Evolutionary conservation across 2,329 filamentous ascomycete species (phyloP), one percentile per base, ranked within the genome.

Genomic region (Raffaelea ambrosiae): DNA sequence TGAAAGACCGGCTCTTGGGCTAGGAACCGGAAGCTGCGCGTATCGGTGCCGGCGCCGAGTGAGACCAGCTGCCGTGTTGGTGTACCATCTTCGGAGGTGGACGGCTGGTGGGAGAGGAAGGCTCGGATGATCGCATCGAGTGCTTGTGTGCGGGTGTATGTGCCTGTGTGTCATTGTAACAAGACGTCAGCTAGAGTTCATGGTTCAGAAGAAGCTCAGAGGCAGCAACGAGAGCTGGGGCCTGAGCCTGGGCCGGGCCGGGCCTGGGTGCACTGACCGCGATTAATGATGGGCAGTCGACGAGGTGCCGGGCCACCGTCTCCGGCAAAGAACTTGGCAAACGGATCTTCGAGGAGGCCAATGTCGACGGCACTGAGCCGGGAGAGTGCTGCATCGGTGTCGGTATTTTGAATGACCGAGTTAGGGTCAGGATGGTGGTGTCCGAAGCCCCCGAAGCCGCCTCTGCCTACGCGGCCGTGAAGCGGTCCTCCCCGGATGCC

Each of bases 41-140:
- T 97, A 62, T 98, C 93, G 11, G 90, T 95, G 21, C 93, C 93
- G 16, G 93, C 91, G 26, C 93, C 93, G 1, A 98, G 76, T 0
- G 90, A 96, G 51, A 98, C 76, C 51, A 98, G 88, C 62, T 98
- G 93, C 52, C 79, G 80, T 40, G 66, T 58, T 46, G 29, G 23
- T 13, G 40, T 9, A 5, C 38, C 5, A 20, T 61, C 57, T 35
- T 59, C 18, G 8, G 29, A n/a, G 3, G 38, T 23, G 19, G 39
- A 8, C 1, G 35, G 14, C 5, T 43, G 56, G 11, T 61, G 58
- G 3, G 68, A 62, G 13, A 97, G 70, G 58, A 97, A 97, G 8
- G 70, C 71, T 45, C 77, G 63, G 38, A 97, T 79, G 1, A 98
- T 77, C 13, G 66, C 70, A 65, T 98, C 89, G 53, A 98, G 82